phyloP scores from a whole-genome alignment of 1,139 yeast species.

The Taphrina confusa region DNA sequence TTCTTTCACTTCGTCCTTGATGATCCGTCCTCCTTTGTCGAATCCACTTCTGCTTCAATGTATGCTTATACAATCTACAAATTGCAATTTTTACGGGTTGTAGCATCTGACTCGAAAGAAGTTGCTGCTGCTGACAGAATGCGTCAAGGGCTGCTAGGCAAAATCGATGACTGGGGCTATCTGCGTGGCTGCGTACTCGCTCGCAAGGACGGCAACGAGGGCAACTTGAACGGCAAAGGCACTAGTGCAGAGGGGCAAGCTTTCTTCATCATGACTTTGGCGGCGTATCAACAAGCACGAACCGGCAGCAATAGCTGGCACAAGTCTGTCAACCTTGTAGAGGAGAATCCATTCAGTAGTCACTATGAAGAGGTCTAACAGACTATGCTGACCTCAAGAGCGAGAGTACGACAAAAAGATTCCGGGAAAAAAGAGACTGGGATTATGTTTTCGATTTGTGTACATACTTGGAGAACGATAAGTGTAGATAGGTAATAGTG shows the following conservation, averaged over 20 bases:
- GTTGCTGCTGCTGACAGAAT: constrained; percentile 28
- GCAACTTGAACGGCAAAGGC: constrained; percentile 17
- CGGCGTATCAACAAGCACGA: constrained; percentile 11
- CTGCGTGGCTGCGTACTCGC: constrained; percentile 33
- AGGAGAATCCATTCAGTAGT: constrained; percentile 17
- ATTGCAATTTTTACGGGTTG: constrained; percentile 3
- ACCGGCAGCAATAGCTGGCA: constrained; percentile 3
- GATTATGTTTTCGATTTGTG: too few relatives aligned
- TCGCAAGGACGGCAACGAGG: constrained; percentile 30
- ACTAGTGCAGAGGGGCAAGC: constrained; percentile 33
- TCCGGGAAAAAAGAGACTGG: too few relatives aligned
- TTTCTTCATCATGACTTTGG: constrained; percentile 29
- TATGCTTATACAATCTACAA: constrained; percentile 27
- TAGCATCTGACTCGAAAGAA: constrained; percentile 4
- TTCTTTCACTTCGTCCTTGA: constrained; percentile 31
- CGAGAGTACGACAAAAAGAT: too few relatives aligned
- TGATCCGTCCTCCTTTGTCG: constrained; percentile 25
- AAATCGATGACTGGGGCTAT: constrained; percentile 19
- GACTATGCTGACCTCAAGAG: not conserved
- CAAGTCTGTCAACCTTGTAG: constrained; percentile 7
- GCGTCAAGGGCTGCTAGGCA: constrained; percentile 12
- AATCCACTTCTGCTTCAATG: constrained; percentile 27
- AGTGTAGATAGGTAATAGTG: not conserved
- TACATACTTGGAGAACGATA: not conserved
- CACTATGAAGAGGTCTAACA: constrained; percentile 14